Base-by-base conservation (phyloP, 352 stramenopile species). In the Phytophthora quininea region DNA sequence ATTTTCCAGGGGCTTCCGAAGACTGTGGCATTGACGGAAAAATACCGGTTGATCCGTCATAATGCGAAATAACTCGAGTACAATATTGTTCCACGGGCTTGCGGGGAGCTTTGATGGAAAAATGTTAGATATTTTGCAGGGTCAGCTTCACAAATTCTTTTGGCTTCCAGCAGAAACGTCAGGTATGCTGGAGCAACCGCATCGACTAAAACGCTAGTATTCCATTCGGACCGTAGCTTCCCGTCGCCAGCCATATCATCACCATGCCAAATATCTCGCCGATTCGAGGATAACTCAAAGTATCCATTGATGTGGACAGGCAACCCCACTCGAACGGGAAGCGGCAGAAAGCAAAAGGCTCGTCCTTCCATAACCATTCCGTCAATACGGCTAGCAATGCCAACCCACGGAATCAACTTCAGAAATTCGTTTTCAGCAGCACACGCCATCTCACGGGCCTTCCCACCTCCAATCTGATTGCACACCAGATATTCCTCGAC, bases 261-360 rank as follows among this genome's bases (percentile, higher is more conserved):
- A 19, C 87, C 87, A 42, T 88, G 80, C 87, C 87, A 95, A 54
- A 95, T 91, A 35, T 95, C 87, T 27, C 87, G 82, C 9, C 87
- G 82, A 77, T 95, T 95, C 5, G 87, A 95, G 7, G 87, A 93
- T n/a, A 98, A 64, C 64, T 98, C 93, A 73, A 98, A 98, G 76
- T 97, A 98, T 10, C 91, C 93, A 60, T 98, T 98, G 29, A 98
- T 67, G 62, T 98, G 93, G 30, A 98, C 88, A 10, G 91, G 88
- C 11, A 98, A 69, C 1, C 88, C 88, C 9, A 92, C 91, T 58
- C 83, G 82, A 19, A 97, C 91, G 27, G 93, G 93, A 54, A 98
- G 76, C n/a, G 93, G 93, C 14, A 98, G 71, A 52, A 98, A 98
- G 65, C 92, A 98, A 72, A 98, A 98, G 29, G 93, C 93, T 5